These are phyloP conservation scores for Zhuliangozyma blackwelliae DNA, from an alignment of 1,139 yeast species.

Conservation along the genomic window DNA sequence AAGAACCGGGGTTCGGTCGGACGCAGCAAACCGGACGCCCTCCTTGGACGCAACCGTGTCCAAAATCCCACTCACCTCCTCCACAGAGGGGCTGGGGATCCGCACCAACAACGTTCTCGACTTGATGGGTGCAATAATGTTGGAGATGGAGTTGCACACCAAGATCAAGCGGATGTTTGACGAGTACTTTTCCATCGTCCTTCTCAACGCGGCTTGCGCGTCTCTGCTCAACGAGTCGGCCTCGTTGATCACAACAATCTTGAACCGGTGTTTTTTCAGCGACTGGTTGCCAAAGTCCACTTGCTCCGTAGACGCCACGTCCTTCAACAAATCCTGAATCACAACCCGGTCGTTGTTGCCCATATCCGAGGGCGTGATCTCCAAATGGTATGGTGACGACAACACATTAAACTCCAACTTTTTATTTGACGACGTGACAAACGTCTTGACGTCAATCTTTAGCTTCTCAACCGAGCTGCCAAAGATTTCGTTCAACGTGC, in stretches of 20 bases:
- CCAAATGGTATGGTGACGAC: constrained; percentile 85
- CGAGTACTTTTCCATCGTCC: constrained; percentile 98
- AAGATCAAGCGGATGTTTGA: constrained; percentile 78
- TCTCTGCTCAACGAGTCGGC: constrained; percentile 91
- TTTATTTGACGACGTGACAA: constrained; percentile 64
- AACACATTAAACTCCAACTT: constrained; percentile 89
- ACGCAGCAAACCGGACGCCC: constrained; percentile 38
- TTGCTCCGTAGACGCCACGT: constrained; percentile 92
- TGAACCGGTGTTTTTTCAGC: constrained; percentile 64
- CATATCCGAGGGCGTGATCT: constrained; percentile 95
- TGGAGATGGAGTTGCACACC: constrained; percentile 85
- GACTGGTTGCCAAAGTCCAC: constrained; percentile 60
- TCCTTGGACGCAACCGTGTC: constrained; percentile 56
- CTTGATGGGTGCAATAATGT: constrained; percentile 88
- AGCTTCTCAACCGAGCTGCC: constrained; percentile 78
- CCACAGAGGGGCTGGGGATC: constrained; percentile 71
- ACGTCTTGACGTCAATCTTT: constrained; percentile 85
- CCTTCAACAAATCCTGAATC: constrained; percentile 88
- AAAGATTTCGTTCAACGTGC: constrained; percentile 73
- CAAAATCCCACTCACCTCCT: constrained; percentile 56
- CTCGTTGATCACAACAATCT: constrained; percentile 89
- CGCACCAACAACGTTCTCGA: constrained; percentile 87
- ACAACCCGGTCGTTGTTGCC: constrained; percentile 94
- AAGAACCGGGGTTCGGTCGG: constrained; percentile 8
- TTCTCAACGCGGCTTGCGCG: constrained; percentile 94